A percentile compares a stretch with the other conserved stretches of the same genome.
Conservation (phyloP, 176 grass and related monocot species). For the Juncus inflexus region DNA sequence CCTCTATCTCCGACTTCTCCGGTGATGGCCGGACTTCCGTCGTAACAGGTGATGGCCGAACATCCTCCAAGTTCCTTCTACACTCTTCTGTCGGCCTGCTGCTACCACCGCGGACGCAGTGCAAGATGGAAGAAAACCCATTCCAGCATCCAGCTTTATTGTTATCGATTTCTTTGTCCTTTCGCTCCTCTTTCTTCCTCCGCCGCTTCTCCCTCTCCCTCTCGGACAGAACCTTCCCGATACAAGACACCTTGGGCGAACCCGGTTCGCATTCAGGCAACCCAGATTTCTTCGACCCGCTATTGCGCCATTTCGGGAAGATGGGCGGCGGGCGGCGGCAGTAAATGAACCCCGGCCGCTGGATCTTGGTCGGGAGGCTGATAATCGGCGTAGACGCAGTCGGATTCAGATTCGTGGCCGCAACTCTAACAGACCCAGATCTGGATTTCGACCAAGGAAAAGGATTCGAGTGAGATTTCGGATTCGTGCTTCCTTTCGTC, state of each 20-base stretch:
- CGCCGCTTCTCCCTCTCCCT: slow-evolving; percentile 49
- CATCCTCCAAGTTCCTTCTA: background rate
- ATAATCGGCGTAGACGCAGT: slow-evolving; percentile 50
- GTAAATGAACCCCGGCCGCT: slow-evolving; percentile 27
- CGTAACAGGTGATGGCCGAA: background rate
- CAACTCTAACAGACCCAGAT: slow-evolving; percentile 53
- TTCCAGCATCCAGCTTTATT: slow-evolving; percentile 28
- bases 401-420: slow-evolving; percentile 31
- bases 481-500: slow-evolving; percentile 90
- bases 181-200: background rate
- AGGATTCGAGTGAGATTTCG: slow-evolving; percentile 59
- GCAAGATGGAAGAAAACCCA: slow-evolving; percentile 29
- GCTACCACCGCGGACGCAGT: slow-evolving; percentile 30
- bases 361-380: slow-evolving; percentile 55
- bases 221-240: slow-evolving; percentile 85
- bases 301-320: slow-evolving; percentile 53
- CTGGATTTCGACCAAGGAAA: slow-evolving; percentile 49
- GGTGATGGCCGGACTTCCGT: background rate
- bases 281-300: slow-evolving; percentile 19
- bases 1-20: slow-evolving; percentile 4
- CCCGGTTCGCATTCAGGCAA: slow-evolving; percentile 52
- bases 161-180: background rate
- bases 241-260: slow-evolving; percentile 96
- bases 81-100: slow-evolving; percentile 4
- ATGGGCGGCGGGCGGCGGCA: slow-evolving; percentile 55